Conservation (phyloP, 352 stramenopile genomes). For the Phytophthora lateralis region DNA sequence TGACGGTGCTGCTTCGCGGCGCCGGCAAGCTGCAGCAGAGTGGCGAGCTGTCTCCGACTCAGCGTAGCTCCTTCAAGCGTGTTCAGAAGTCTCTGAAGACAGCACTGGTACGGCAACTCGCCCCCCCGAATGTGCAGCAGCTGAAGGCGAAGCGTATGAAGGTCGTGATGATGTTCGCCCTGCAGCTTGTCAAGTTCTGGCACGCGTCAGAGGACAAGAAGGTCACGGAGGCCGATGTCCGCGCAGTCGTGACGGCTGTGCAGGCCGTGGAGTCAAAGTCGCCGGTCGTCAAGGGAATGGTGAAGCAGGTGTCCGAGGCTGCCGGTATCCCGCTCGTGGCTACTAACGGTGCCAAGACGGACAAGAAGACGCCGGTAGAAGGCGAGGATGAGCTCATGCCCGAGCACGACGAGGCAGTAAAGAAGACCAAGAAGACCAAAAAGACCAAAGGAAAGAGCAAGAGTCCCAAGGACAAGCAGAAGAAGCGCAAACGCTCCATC, state of each 20-base stretch:
- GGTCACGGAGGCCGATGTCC: constrained; percentile 28
- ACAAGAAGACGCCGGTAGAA: constrained; percentile 32
- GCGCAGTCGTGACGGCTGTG: constrained; percentile 47
- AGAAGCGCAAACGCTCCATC: constrained; percentile 62
- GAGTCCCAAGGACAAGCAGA: constrained; percentile 38
- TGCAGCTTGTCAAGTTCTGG: constrained; percentile 77
- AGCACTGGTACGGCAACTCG: constrained; percentile 54
- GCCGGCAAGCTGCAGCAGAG: constrained; percentile 32
- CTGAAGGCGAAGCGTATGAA: constrained; percentile 84
- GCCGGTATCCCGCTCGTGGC: constrained; percentile 39
- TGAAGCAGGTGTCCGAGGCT: constrained; percentile 62
- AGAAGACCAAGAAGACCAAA: constrained; percentile 25
- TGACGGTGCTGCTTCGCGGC: constrained; percentile 61
- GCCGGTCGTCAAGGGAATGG: constrained; percentile 76
- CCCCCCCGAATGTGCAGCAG: constrained; percentile 42
- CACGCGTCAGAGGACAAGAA: constrained; percentile 27
- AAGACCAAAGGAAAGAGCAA: constrained; percentile 43
- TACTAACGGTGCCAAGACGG: constrained; percentile 21
- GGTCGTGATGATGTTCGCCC: constrained; percentile 61
- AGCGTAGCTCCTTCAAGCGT: constrained; percentile 42
- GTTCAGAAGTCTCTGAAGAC: constrained; percentile 43
- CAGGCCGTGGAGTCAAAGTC: constrained; percentile 60
- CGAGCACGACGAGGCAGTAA: constrained; percentile 27
- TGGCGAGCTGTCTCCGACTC: constrained; percentile 27
- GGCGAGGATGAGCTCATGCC: constrained; percentile 36